A percentile compares a stretch with the other conserved stretches of the same genome.
These are phyloP conservation scores for Naganishia vishniacii DNA, from an alignment of 768 basidiomycete species.

Conservation along the genomic window DNA sequence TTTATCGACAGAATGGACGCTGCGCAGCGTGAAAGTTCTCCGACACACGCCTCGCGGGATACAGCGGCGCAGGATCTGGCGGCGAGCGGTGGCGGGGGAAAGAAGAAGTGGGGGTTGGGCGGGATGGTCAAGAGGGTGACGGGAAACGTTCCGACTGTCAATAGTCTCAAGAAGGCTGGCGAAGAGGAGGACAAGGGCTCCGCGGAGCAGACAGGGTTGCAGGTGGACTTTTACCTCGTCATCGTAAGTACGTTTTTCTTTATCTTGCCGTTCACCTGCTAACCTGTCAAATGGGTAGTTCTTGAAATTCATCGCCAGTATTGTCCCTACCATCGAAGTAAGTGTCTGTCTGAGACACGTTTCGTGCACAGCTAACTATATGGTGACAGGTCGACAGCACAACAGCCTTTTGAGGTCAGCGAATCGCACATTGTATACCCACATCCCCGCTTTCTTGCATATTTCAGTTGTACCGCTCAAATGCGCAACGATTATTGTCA, in stretches of 20 bases:
- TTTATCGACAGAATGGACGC: conserved; percentile 98
- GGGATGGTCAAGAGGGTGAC: conserved; percentile 65
- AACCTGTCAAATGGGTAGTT: conserved; percentile 52
- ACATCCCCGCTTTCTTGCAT: too few species aligned
- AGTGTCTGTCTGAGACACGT: conserved; percentile 10
- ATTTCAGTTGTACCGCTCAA: too few species aligned
- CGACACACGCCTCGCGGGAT: not conserved
- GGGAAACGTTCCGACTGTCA: conserved; percentile 46
- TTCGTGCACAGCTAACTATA: too few species aligned
- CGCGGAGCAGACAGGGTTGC: conserved; percentile 73
- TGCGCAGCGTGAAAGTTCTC: conserved; percentile 72
- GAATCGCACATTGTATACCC: too few species aligned
- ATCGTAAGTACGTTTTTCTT: conserved; percentile 49
- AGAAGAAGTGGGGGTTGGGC: conserved; percentile 67
- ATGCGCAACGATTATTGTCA: too few species aligned
- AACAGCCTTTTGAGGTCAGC: not conserved
- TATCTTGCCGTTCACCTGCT: not conserved
- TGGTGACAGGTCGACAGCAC: conserved; percentile 7
- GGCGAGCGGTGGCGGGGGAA: conserved; percentile 47
- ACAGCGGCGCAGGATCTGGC: conserved; percentile 43
- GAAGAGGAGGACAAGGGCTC: conserved; percentile 53
- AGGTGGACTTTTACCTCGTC: conserved; percentile 96
- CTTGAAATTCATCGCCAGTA: conserved; percentile 97
- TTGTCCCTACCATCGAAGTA: conserved; percentile 98
- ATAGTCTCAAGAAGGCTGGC: conserved; percentile 21